A percentile compares a stretch with the other conserved stretches of the same genome.
phyloP scores from a whole-genome alignment of 495 filamentous ascomycete genomes.

The Rhizodiscina lignyota region DNA sequence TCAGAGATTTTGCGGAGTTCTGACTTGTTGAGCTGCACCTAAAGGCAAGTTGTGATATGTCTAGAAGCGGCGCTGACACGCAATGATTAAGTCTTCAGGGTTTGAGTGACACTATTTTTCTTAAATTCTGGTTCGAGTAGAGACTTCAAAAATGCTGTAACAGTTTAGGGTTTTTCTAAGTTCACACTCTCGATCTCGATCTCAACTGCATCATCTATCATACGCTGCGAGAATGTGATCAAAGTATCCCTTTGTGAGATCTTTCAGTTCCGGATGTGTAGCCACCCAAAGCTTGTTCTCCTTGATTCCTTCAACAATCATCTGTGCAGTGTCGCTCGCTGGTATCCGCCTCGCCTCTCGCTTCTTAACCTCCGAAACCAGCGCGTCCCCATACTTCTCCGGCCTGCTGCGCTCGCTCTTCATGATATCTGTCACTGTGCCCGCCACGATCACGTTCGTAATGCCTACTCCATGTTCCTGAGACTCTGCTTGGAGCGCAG shows the following conservation, averaged over 20 bases:
- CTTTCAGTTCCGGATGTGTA: slow-evolving; percentile 9
- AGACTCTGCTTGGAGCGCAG: slow-evolving; percentile 5
- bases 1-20: no score
- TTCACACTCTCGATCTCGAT: no score
- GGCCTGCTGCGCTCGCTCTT: slow-evolving; percentile 9
- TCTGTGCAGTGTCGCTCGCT: slow-evolving; percentile 3
- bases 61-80: no score
- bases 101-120: no score
- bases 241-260: slow-evolving; percentile 8
- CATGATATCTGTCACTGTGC: slow-evolving; percentile 9
- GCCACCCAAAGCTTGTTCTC: slow-evolving; percentile 8
- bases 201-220: no score
- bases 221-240: slow-evolving; percentile 9
- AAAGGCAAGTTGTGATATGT: no score
- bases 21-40: no score
- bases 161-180: no score
- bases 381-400: slow-evolving; percentile 5
- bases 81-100: no score
- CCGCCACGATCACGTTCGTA: slow-evolving; percentile 7
- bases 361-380: slow-evolving; percentile 4
- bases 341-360: slow-evolving; percentile 7
- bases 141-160: no score
- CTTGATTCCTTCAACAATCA: slow-evolving; percentile 6
- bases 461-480: slow-evolving; percentile 6
- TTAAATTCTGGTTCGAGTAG: no score